These are phyloP conservation scores for Barnettozyma wickerhamii DNA, from an alignment of 805 yeast species.

Conservation along the genomic window DNA sequence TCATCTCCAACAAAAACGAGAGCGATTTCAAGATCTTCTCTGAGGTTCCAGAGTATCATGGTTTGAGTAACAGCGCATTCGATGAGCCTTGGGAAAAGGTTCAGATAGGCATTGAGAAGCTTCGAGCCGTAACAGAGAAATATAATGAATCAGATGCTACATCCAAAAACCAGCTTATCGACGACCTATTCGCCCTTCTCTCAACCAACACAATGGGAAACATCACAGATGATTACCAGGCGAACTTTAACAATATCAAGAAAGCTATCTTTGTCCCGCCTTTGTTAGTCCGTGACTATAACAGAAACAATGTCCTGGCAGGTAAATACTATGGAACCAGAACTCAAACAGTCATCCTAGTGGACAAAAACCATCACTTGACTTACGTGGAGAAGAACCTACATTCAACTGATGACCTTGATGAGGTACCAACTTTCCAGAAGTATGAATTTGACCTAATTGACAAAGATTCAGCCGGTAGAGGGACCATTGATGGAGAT, in stretches of 20 bases:
- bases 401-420: constrained; percentile 42
- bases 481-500: too few species aligned
- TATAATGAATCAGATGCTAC: constrained; percentile 18
- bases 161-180: constrained; percentile 40
- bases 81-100: constrained; percentile 77
- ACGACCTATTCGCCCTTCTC: constrained; percentile 50
- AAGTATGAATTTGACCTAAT: constrained; percentile 24
- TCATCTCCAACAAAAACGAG: constrained; percentile 25
- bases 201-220: constrained; percentile 38
- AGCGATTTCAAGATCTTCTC: constrained; percentile 29
- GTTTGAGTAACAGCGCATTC: constrained; percentile 65
- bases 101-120: constrained; percentile 43
- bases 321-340: constrained; percentile 80
- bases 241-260: constrained; percentile 40
- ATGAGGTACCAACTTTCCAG: constrained; percentile 21
- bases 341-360: constrained; percentile 73
- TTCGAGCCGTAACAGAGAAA: constrained; percentile 30
- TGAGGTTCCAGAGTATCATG: constrained; percentile 36
- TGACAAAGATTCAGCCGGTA: too few species aligned
- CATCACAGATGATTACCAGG: constrained; percentile 27
- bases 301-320: constrained; percentile 30
- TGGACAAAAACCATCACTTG: constrained; percentile 46
- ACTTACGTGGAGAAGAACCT: constrained; percentile 60
- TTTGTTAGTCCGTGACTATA: constrained; percentile 31
- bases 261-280: constrained; percentile 74